Base-by-base conservation (phyloP, 495 filamentous ascomycete species). In the Alectoria sarmentosa region DNA sequence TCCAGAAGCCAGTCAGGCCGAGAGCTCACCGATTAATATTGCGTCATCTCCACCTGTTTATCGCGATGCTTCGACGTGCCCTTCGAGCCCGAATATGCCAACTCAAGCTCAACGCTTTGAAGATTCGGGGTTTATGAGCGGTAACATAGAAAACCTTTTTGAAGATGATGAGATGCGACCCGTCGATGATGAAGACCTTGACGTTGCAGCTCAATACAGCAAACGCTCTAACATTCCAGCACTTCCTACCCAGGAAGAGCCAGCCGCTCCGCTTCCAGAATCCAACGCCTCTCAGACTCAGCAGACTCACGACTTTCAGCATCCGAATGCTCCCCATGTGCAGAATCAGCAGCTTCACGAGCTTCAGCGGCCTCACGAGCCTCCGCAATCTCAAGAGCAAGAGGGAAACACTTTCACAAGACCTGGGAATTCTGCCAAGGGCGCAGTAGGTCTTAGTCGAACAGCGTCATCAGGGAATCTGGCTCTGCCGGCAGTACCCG, bases 101-200 rank as follows among this genome's bases (percentile, higher is more conserved):
- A 77, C 82, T 13, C 79, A 90, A 76, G 76, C 78, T 10, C 74
- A 80, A 44, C 78, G 81, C 63, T 77, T 81, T 17, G 90, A 94
- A 71, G 90, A 95, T 72, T 92, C 88, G 14, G 89, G 89, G 0
- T 92, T 91, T 69, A 89, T 91, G 88, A 92, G 88, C 73, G 88
- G 84, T 10, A 81, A 82, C 0, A 71, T 90, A 19, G 86, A 90
- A 26, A 85, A 90, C 14, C 71, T 79, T 21, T 69, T 83, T 41
- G 77, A 82, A 60, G 82, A 83, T 21, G 75, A 80, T 21, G 73
- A 76, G 46, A 74, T 69, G 15, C 73, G 67, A 30, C 74, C 76
- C 23, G 55, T 66, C 34, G 65, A 73, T 49, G 67, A 72, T 17
- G 69, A 76, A 60, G 73, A 72, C 63, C 70, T 62, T 36, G 68